phyloP scores from a whole-genome alignment of 2,329 filamentous ascomycete species.

The Onygena corvina region DNA sequence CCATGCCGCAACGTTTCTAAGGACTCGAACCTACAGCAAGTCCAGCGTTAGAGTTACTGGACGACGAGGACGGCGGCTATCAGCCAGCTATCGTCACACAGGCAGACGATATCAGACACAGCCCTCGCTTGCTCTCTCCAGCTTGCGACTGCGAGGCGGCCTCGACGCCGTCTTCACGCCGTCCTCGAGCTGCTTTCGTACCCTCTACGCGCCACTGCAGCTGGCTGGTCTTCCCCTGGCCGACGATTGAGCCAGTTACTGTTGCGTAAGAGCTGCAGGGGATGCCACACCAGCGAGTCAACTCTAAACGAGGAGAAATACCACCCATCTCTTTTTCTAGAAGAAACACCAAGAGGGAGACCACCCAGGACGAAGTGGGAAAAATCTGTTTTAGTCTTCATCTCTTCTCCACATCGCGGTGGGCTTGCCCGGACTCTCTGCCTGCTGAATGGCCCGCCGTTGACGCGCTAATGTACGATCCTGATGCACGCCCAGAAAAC shows the following conservation, averaged over 20 bases:
- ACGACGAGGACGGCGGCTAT: too few relatives aligned
- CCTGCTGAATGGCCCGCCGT: slow-evolving; percentile 5
- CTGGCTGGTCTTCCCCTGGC: not conserved
- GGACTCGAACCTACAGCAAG: not conserved
- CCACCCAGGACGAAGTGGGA: not conserved
- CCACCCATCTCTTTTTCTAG: not conserved
- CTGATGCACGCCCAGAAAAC: slow-evolving; percentile 6
- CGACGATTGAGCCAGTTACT: not conserved
- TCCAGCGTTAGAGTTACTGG: slow-evolving; percentile 3
- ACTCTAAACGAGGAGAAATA: slow-evolving; percentile 6
- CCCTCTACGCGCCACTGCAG: too few relatives aligned
- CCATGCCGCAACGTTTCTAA: slow-evolving; percentile 5
- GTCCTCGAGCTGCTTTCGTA: not conserved
- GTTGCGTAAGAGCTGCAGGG: slow-evolving; percentile 7
- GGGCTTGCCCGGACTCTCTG: slow-evolving; percentile 5
- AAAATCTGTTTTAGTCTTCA: slow-evolving; percentile 8
- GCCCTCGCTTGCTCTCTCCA: too few relatives aligned
- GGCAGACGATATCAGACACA: too few relatives aligned
- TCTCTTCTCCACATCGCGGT: slow-evolving; percentile 4
- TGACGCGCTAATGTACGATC: slow-evolving; percentile 6
- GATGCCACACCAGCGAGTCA: slow-evolving; percentile 1
- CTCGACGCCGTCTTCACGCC: not conserved
- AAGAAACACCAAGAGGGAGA: not conserved
- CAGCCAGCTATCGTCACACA: too few relatives aligned
- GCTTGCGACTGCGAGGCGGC: too few relatives aligned